Base-by-base conservation (phyloP, 2,329 filamentous ascomycete genomes). In the Colletotrichum navitas region DNA sequence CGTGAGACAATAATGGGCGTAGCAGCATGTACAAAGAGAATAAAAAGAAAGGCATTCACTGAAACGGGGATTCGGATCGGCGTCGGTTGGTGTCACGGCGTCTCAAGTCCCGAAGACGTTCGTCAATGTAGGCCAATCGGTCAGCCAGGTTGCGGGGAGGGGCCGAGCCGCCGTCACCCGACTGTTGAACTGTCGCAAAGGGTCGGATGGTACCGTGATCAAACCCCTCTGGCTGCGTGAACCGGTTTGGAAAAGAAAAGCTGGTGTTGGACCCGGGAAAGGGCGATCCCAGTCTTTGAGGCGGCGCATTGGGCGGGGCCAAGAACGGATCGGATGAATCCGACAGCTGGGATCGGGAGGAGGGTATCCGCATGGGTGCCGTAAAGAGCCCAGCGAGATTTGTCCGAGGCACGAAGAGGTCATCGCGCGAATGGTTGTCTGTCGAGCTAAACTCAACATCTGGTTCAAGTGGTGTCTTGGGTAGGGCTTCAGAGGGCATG, bases 231-330 rank as follows among this genome's bases (percentile, higher is more conserved):
- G 84, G 82, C 74, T 86, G 85, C 41, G 84, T 85, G 39, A 87
- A 78, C 51, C 89, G 85, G 69, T 87, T 88, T n/a, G 90, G 89
- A 73, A 91, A 89, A 56, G 89, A 91, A 76, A 89, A 69, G 78
- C 86, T 89, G 16, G 85, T 83, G 66, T 79, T 82, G 12, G 83
- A 78, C 43, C 83, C 83, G 10, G 84, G 81, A 73, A 91, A 91
- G 0, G 89, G 89, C 6, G 89, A 91, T 39, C 89, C 88, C 5
- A 91, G 83, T 8, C 88, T 85, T 18, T 84, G 82, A 51, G 84
- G 85, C 1, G 80, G 81, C 2, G 78, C 78, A 1, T 78, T 76
- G 8, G 83, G 80, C 75, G 77, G 74, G 73, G 69, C 52, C 32
- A 64, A 73, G 63, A 60, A 60, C 14, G 63, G 47, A 11, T 47